phyloP scores from a whole-genome alignment of 805 yeast genomes.

The Nematodospora valgi region DNA sequence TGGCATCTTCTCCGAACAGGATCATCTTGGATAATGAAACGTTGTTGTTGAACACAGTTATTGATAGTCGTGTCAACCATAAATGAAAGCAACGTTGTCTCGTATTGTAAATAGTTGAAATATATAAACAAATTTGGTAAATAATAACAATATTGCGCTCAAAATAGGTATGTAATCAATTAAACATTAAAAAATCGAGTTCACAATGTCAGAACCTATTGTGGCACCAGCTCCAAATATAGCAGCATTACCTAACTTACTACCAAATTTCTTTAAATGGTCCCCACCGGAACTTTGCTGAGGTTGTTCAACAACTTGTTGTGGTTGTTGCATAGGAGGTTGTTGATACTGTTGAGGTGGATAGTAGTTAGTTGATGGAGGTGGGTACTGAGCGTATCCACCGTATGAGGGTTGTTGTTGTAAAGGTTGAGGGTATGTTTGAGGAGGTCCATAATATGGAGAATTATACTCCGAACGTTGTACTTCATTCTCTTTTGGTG shows the following conservation, averaged over 20 bases:
- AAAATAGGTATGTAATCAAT: too few species aligned
- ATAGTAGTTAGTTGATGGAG: slow-evolving; percentile 48
- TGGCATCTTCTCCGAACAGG: slow-evolving; percentile 86
- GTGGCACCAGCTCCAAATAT: slow-evolving; percentile 97
- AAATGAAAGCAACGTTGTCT: too few species aligned
- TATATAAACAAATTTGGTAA: not conserved
- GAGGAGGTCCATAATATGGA: slow-evolving; percentile 11
- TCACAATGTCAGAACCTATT: slow-evolving; percentile 77
- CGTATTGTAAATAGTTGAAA: slow-evolving; percentile 10
- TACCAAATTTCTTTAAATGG: slow-evolving; percentile 62
- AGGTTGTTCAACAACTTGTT: slow-evolving; percentile 21
- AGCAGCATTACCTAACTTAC: slow-evolving; percentile 87
- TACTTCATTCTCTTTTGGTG: not conserved
- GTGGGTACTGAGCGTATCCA: slow-evolving; percentile 46
- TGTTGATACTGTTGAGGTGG: slow-evolving; percentile 29
- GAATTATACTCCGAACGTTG: slow-evolving; percentile 3
- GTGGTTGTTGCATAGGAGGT: slow-evolving; percentile 13
- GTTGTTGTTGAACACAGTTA: slow-evolving; percentile 80
- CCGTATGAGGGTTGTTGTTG: slow-evolving; percentile 31
- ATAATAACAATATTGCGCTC: not conserved
- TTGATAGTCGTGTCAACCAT: slow-evolving; percentile 80
- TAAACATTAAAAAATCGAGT: slow-evolving; percentile 54
- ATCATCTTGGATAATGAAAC: slow-evolving; percentile 91
- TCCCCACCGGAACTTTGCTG: slow-evolving; percentile 14
- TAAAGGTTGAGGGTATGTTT: slow-evolving; percentile 11